Evolutionary conservation across 306 rosid genomes (phyloP), one percentile per base, ranked within the genome.

Genomic region (Trifolium fragiferum): DNA sequence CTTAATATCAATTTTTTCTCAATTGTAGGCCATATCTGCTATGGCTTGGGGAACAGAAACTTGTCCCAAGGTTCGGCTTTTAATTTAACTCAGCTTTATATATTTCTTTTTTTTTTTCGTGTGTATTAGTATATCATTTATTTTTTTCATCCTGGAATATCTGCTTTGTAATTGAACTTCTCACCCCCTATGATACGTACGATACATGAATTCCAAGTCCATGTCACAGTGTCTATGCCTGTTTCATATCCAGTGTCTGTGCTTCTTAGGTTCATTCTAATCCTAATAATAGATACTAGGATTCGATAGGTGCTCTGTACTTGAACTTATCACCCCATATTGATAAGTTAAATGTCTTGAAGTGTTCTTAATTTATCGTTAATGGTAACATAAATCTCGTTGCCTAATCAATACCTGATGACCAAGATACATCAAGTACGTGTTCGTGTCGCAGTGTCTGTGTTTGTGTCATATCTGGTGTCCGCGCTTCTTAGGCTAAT

Each of bases 31-130:
- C 8, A 83, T 94, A 60, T 84, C 99, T 25, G 97, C 97, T 41
- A 92, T 94, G 99, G 99, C 96, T 46, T 94, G 99, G 99, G 99
- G 99, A 50, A 94, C 99, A 12, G 90, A 87, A 90, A 84, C 93
- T 79, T 94, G 97, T 79, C 99, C 99, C 11, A 94, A 94, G 97
- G 98, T 92, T 64, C 78, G 41, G 49, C 76, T 73, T 78, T 73
- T 61, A 12, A 1, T 27, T 41, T 37, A 37, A 37, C 10, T 37
- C 40, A 8, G 2, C 10, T 37, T 27, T 44, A 54, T 49, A 30
- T 44, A 4, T 33, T 30, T 8, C 21, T n/a, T 57, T 2, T 51
- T 58, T 19, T 23, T 47, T 27, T 0, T 19, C 54, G 21, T 21
- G 10, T 30, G 13, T 25, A 46, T 75, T 65, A 16, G 16, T 47